Evolutionary conservation across 345 rosid genomes (phyloP), one percentile per base, ranked within the genome.

Genomic region (Hibiscus syriacus): DNA sequence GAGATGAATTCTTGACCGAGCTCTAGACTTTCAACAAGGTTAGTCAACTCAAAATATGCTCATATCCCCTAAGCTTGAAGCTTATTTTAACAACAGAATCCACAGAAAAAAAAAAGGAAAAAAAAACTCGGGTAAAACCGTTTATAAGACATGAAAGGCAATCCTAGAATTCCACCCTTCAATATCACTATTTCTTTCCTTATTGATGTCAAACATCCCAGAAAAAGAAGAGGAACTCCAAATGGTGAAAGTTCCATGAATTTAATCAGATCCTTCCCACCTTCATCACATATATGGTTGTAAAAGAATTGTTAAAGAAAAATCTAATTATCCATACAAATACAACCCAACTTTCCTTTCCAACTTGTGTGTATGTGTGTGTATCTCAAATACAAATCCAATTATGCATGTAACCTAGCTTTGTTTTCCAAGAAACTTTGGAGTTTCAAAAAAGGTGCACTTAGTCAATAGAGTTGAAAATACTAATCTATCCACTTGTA

Each of bases 221-320:
- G 66, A 1, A 10, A 5, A 62, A 22, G 20, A 62, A 41, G 25
- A 62, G 23, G 30, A 63, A 26, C 12, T 43, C 29, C 54, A 43
- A 25, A 43, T 43, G 16, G 54, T 43, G 53, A 43, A 62, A 63
- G 53, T 43, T 63, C 7, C 67, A 63, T 63, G 67, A 63, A 16
- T 36, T 62, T 1, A 22, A 62, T 23, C 25, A 16, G 22, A 34
- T 53, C 22, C 53, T 23, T 62, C 52, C 52, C 52, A 26, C 22
- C 20, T 41, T 62, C 12, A 14, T 25, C 20, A 25, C 67, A 7
- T 43, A 23, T 25, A 23, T 19, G 22, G 52, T 17, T 43, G 67
- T 41, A 7, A 25, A 39, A 62, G 20, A 12, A 23, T 25, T 11
- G 34, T 26, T 14, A 43, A 63, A 43, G 36, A 12, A 20, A 59